Base-by-base conservation (phyloP, 352 stramenopile genomes). In the Lagenidium sp. region DNA sequence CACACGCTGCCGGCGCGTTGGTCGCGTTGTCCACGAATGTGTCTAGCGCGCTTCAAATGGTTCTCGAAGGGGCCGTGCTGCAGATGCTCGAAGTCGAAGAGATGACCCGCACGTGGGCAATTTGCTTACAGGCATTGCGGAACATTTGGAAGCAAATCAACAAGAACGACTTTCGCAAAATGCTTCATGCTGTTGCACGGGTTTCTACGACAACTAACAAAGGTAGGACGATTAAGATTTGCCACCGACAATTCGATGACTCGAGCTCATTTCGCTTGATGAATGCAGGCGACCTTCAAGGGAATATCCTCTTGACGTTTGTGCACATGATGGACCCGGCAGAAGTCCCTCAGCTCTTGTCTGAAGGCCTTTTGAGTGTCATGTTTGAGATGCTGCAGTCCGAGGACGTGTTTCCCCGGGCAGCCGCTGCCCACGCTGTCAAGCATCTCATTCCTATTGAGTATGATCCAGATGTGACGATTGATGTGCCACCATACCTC, bases 71-170 rank as follows among this genome's bases (percentile, higher is more conserved):
- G 42, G 80, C 77, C n/a, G 82, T 94, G 19, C 51, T 92, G 30
- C 79, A 94, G 50, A 91, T 94, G 77, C 60, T 94, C 15, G 79
- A 94, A 41, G 78, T 92, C 1, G 77, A 90, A 35, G 82, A 92
- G 50, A 72, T 58, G 6, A 61, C 80, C 1, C 68, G 60, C 28
- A 85, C 82, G 3, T 92, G 80, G 82, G 73, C 63, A 0, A 82
- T 88, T 51, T 92, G 79, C 35, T 55, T 92, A 16, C 72, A 85
- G 35, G 75, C 79, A 13, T 63, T 94, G 21, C 74, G 80, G 4
- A 92, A 94, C 42, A 83, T 94, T 56, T 94, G 82, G 82, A 87
- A 90, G 47, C 81, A 94, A 46, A 88, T 94, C 41, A 88, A 85
- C 39, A 69, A 67, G 30, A 67, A 82, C 15, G 80, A 92, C 41